Conservation (phyloP, 352 stramenopile species). For the Peronospora destructor region DNA sequence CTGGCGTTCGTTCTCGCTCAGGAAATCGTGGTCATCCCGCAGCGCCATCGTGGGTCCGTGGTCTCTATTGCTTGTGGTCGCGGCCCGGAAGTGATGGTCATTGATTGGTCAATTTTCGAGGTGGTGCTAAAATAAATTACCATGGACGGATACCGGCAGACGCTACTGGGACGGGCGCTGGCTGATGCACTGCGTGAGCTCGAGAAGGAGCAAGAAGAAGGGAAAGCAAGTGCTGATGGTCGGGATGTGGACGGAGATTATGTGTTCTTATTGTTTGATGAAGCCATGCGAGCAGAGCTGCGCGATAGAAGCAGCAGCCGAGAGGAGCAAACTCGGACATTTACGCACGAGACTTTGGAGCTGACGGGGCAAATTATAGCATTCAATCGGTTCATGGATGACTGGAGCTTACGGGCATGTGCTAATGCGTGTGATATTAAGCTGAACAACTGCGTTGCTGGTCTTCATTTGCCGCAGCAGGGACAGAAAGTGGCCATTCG, state of each 20-base stretch:
- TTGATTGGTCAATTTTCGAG: conserved; percentile 19
- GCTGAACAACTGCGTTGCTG: conserved; percentile 30
- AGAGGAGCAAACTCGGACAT: conserved; percentile 13
- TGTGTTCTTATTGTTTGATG: conserved; percentile 54
- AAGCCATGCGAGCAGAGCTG: conserved; percentile 33
- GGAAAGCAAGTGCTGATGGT: not conserved
- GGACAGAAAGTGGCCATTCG: conserved; percentile 24
- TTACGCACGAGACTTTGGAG: conserved; percentile 45
- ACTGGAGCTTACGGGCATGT: conserved; percentile 46
- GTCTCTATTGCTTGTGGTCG: conserved; percentile 9
- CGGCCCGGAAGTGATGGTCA: not conserved
- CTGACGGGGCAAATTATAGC: conserved; percentile 35
- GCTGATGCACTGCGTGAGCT: conserved; percentile 56
- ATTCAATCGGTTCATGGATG: conserved; percentile 64
- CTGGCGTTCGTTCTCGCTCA: conserved; percentile 76
- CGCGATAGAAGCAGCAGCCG: conserved; percentile 3
- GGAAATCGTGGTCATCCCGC: conserved; percentile 60
- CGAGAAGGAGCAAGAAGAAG: conserved; percentile 21
- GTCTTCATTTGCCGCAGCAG: conserved; percentile 13
- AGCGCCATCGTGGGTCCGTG: conserved; percentile 31
- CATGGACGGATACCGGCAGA: conserved; percentile 66
- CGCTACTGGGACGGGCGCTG: conserved; percentile 49
- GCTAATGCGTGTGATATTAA: conserved; percentile 18
- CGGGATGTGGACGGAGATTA: conserved; percentile 33
- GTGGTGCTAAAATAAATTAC: not conserved